Base-by-base conservation (phyloP, 768 basidiomycete species). In the Amanita molliuscula region DNA sequence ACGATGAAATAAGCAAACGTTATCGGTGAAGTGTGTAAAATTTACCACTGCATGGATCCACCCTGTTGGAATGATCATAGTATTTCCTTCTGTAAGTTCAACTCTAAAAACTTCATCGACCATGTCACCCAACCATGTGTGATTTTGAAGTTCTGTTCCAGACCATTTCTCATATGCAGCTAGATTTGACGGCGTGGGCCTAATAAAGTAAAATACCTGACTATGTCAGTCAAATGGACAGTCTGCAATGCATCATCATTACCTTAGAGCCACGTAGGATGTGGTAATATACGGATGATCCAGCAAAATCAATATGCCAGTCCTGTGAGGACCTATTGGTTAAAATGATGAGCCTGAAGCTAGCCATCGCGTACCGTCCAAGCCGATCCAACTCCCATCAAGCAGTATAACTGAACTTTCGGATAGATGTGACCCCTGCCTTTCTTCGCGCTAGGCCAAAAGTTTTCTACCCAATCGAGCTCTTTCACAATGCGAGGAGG, bases 261-360 rank as follows among this genome's bases (percentile, higher is more conserved):
- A 82, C 94, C 78, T 92, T 96, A 50, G 81, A 75, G 23, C 93
- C 93, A 37, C 71, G 76, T 16, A 96, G 73, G 53, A 99, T 83
- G 58, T 97, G 93, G 60, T 98, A 98, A 65, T 95, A 98, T n/a
- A 94, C 95, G 1, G 88, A 95, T 2, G 89, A 93, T 0, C 93
- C 96, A 18, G 95, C 95, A 62, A 99, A 97, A 67, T 99, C 96
- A 53, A 98, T 73, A 60, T 99, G 95, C 96, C 94, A 97, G 61
- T 97, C 95, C 92, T 94, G 59, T n/a, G 26, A 43, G 26, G 5
- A 34, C 15, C 44, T 37, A 53, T 50, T 38, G 31, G 50, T 40
- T 10, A 28, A 44, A 38, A 11, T 2, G 49, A 10, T 10, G 47
- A 26, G 47, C 6, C 37, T 48, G 4, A 52, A 33, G 29, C 13